Base-by-base conservation (phyloP, 371 early-diverging fungal genomes). In the Actinomortierella ambigua region DNA sequence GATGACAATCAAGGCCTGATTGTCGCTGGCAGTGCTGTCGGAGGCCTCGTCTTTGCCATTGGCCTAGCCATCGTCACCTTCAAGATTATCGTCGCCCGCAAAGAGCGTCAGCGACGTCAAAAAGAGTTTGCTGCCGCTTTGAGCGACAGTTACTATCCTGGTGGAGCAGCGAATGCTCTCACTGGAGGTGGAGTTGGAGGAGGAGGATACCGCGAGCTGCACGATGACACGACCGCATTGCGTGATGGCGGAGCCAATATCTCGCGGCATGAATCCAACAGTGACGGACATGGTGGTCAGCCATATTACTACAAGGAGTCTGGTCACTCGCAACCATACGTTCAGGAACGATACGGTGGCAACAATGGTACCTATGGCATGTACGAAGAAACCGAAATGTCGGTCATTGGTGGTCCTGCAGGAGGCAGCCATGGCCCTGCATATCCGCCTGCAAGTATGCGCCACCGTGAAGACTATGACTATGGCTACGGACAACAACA, bases 351-450 rank as follows among this genome's bases (percentile, higher is more conserved):
- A 22, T 71, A 71, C 20, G 73, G 73, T 13, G 59, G 57, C 3
- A 42, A 58, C 44, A 41, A 57, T 26, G 66, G 73, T 0, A 55
- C 46, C 13, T 56, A 63, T 29, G 69, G 64, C 50, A 60, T 64
- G 54, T 69, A 69, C 42, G 73, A 71, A 11, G 73, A 71, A 54
- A 71, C 73, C 1, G 73, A 71, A 28, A 46, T 71, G 18, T 71
- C 73, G 1, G 73, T 71, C n/a, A 71, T 71, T 20, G 62, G 62
- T 14, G 63, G 71, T 11, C 53, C 43, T 20, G 20, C 24, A 23
- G 64, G 65, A 8, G 18, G 54, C 55, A 63, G 49, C 28, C 57
- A 50, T 7, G 44, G 52, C 6, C 43, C 59, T 55, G 60, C 50
- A 0, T 60, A 64, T 22, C 63, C 69, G 8, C 60, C 69, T 1